Evolutionary conservation across 257 asterid genomes (phyloP).

Genomic region (Ocimum tenuiflorum): DNA sequence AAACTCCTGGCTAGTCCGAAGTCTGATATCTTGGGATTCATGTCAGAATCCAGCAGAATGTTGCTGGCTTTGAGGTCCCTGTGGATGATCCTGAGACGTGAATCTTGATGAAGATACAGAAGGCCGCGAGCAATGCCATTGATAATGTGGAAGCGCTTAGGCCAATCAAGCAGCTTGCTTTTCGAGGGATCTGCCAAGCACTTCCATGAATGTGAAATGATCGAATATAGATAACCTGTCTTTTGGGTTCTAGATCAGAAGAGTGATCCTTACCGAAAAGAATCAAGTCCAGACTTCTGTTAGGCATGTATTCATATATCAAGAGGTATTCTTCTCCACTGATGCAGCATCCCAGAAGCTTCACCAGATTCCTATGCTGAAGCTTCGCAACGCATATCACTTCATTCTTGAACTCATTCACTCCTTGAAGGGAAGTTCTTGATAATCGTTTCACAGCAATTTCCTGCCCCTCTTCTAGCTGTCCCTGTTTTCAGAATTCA

Average conservation of each 20-base stretch:
- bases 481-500: background rate
- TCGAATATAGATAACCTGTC: background rate
- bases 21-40: constrained; percentile 18
- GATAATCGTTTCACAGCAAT: constrained; percentile 18
- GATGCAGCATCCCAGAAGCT: constrained; percentile 22
- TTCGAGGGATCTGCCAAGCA: constrained; percentile 5
- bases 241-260: background rate
- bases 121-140: constrained; percentile 18
- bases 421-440: constrained; percentile 15
- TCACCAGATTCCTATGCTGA: constrained; percentile 18
- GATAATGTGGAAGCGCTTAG: constrained; percentile 8
- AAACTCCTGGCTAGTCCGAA: constrained; percentile 15
- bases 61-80: constrained; percentile 16
- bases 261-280: constrained; percentile 5
- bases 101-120: constrained; percentile 18
- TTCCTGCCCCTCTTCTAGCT: constrained; percentile 12
- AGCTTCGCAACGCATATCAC: constrained; percentile 10
- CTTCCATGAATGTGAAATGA: background rate
- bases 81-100: constrained; percentile 16
- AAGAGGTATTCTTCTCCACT: constrained; percentile 13
- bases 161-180: constrained; percentile 7
- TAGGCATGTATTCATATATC: constrained; percentile 15
- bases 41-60: background rate
- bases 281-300: constrained; percentile 14
- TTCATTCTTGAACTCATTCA: constrained; percentile 15